phyloP scores from a whole-genome alignment of 148 eudicot species.

The Persicaria maculosa region DNA sequence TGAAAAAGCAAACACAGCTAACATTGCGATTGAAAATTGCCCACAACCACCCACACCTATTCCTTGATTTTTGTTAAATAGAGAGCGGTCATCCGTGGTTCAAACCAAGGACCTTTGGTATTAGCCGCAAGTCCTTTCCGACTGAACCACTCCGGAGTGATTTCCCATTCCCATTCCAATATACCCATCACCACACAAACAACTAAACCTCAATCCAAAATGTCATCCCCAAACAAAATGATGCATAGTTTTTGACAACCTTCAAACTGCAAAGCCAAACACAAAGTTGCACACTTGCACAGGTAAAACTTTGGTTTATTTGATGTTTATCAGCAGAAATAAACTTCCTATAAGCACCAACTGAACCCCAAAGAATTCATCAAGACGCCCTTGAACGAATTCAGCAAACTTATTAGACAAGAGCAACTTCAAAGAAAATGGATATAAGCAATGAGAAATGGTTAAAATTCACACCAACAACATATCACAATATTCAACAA shows the following conservation, averaged over 20 bases:
- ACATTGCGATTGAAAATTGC: neutral
- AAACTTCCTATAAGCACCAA: too few relatives aligned
- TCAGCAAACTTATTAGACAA: neutral
- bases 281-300: neutral
- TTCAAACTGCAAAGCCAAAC: neutral
- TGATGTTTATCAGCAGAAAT: too few relatives aligned
- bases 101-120: too few relatives aligned
- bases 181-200: neutral
- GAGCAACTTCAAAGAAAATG: neutral
- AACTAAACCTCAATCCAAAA: neutral
- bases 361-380: too few relatives aligned
- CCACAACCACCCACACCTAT: neutral
- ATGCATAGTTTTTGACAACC: neutral
- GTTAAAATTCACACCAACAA: neutral
- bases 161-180: too few relatives aligned
- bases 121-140: too few relatives aligned
- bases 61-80: too few relatives aligned
- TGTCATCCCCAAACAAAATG: neutral
- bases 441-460: neutral
- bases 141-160: too few relatives aligned
- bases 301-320: too few relatives aligned
- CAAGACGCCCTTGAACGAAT: neutral
- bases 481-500: conserved; percentile 12
- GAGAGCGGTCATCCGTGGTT: too few relatives aligned
- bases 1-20: neutral